Evolutionary conservation across 768 basidiomycete species (phyloP).

Genomic region (Agrocybe chaxingu): DNA sequence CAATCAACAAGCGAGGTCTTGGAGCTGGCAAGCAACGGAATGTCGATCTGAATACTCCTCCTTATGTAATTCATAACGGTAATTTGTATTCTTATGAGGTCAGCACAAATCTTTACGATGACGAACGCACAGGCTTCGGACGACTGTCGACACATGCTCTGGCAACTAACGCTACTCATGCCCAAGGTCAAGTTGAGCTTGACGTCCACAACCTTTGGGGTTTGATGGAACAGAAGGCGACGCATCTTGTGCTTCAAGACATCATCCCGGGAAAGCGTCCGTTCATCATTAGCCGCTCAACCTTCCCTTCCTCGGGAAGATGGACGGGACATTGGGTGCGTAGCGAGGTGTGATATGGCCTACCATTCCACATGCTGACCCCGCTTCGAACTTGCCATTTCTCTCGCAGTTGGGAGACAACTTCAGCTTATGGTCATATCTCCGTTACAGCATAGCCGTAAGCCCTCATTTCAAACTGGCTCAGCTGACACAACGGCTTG

Average conservation of each 20-base stretch:
- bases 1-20: slow-evolving; percentile 39
- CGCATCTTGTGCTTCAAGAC: slow-evolving; percentile 53
- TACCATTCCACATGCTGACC: slow-evolving; percentile 11
- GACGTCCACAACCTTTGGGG: slow-evolving; percentile 74
- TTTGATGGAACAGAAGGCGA: slow-evolving; percentile 66
- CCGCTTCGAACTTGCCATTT: not conserved
- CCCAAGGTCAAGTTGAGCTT: slow-evolving; percentile 56
- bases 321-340: slow-evolving; percentile 74
- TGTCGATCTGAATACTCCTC: slow-evolving; percentile 53
- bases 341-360: slow-evolving; percentile 1
- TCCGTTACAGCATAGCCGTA: slow-evolving; percentile 56
- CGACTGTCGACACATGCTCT: slow-evolving; percentile 52
- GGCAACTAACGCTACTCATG: slow-evolving; percentile 72
- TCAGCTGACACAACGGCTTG: slow-evolving; percentile 3
- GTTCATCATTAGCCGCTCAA: slow-evolving; percentile 69
- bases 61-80: slow-evolving; percentile 76
- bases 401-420: slow-evolving; percentile 66
- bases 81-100: slow-evolving; percentile 8
- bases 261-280: slow-evolving; percentile 60
- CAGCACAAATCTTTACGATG: slow-evolving; percentile 2
- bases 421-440: slow-evolving; percentile 70
- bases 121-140: slow-evolving; percentile 37
- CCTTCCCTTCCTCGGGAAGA: slow-evolving; percentile 63
- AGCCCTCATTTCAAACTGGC: slow-evolving; percentile 15
- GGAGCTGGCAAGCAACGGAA: slow-evolving; percentile 46